These are phyloP conservation scores for Venturia pyrina DNA, from an alignment of 2,329 filamentous ascomycete species.

Conservation along the genomic window DNA sequence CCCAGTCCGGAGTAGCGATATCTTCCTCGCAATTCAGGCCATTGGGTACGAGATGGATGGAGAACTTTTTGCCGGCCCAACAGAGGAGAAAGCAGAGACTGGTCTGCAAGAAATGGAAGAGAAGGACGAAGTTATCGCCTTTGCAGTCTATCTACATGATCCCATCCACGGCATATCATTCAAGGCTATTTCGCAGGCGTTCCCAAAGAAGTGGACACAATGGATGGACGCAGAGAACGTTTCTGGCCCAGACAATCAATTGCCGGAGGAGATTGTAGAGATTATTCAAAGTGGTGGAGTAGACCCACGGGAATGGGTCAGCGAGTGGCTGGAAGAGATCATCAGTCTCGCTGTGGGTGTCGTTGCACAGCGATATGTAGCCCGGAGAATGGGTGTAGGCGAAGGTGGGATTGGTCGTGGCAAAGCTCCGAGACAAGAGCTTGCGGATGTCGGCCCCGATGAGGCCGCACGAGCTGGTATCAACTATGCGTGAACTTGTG, in stretches of 20 bases:
- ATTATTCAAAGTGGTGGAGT: conserved; percentile 68
- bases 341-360: conserved; percentile 70
- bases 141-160: conserved; percentile 74
- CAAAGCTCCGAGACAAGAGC: conserved; percentile 40
- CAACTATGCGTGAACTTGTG: conserved; percentile 16
- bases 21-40: conserved; percentile 93
- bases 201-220: conserved; percentile 76
- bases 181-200: conserved; percentile 67
- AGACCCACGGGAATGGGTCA: conserved; percentile 92
- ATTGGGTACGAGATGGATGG: conserved; percentile 55
- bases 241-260: conserved; percentile 25
- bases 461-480: conserved; percentile 48
- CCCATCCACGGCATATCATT: conserved; percentile 88
- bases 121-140: conserved; percentile 54
- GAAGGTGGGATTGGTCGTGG: conserved; percentile 59
- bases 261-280: conserved; percentile 77
- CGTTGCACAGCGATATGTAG: conserved; percentile 90
- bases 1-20: conserved; percentile 82
- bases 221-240: conserved; percentile 71
- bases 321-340: conserved; percentile 91
- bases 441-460: conserved; percentile 48
- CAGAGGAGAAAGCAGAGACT: conserved; percentile 42
- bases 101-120: conserved; percentile 48
- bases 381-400: conserved; percentile 88
- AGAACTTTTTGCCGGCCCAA: conserved; percentile 54